Evolutionary conservation across 1,284 basidiomycete genomes (phyloP), one percentile per base, ranked within the genome.

Genomic region (Ganoderma boninense): DNA sequence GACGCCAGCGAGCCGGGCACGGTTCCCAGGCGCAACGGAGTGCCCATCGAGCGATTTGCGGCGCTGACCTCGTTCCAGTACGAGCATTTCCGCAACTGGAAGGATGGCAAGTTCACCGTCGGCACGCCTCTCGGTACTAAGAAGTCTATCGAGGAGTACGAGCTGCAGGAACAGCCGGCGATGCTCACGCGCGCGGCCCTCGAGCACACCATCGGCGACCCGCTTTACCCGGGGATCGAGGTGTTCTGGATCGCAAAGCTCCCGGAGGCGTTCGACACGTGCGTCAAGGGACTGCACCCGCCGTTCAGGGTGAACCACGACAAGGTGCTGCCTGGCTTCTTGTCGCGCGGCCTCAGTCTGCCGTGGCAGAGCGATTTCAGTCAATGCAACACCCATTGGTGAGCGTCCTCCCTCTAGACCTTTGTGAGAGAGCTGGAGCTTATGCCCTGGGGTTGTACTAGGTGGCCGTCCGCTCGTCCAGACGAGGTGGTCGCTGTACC

Each of bases 171-270:
- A 13, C 79, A 79, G 71, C 77, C 79, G 0, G 61, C 35, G n/a
- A 66, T 69, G 29, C 73, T 82, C 26, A 79, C 78, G 1, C 77
- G 73, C 32, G 78, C 81, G 18, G 71, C 72, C 16, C 71, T 82
- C 11, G 80, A 82, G 66, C 74, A 74, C n/a, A 76, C 79, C 13
- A 77, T 80, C 32, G 81, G 81, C n/a, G 78, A 77, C 43, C 79
- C 81, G 16, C 71, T 82, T 4, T 82, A 77, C 68, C 80, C 81
- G 11, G 81, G 81, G 2, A 79, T 73, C 56, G 70, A 74, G 54
- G 63, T 60, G 60, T 74, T 62, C 66, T 70, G 70, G 66, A 62
- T 73, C 57, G 65, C 69, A 26, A 70, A 71, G 60, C 42, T 66
- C 20, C 38, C 44, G 18, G 56, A 26, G 26, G 52, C 65, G 35